Evolutionary conservation across 2,329 filamentous ascomycete species (phyloP).

Genomic region (Polytolypa hystricis): DNA sequence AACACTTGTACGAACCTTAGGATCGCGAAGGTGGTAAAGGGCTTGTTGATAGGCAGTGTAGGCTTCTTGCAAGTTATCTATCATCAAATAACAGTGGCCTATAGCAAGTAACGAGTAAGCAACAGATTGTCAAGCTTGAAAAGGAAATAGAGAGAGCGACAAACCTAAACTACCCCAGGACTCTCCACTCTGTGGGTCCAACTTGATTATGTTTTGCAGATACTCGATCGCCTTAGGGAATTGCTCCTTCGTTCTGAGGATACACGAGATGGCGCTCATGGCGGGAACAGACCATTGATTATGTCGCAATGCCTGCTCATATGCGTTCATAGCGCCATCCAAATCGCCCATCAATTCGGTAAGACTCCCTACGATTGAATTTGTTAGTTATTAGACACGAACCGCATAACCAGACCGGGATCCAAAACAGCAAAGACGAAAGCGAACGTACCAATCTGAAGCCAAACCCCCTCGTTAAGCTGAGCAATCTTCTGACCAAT

Average conservation of each 20-base stretch:
- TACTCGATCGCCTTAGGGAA: constrained; percentile 93
- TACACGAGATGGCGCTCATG: constrained; percentile 88
- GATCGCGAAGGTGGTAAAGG: constrained; percentile 80
- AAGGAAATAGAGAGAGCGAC: constrained; percentile 17
- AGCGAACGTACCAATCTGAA: constrained; percentile 69
- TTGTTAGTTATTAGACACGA: constrained; percentile 14
- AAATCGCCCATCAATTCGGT: constrained; percentile 79
- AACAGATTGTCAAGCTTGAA: neutral
- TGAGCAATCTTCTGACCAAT: constrained; percentile 64
- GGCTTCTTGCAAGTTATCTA: constrained; percentile 92
- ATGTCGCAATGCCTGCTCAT: constrained; percentile 77
- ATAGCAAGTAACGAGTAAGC: constrained; percentile 13
- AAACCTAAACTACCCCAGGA: constrained; percentile 90
- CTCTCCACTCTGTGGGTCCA: constrained; percentile 82
- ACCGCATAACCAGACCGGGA: no score
- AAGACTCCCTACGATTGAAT: constrained; percentile 54
- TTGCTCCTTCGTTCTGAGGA: constrained; percentile 82
- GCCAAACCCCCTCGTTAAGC: constrained; percentile 82
- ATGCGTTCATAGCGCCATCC: constrained; percentile 80
- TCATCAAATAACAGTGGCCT: constrained; percentile 99
- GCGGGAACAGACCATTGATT: constrained; percentile 82
- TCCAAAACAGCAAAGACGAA: constrained; percentile 2
- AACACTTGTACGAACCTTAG: constrained; percentile 54
- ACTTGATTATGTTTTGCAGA: constrained; percentile 77
- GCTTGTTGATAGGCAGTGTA: constrained; percentile 96